Evolutionary conservation across 129 eudicot species (phyloP).

Genomic region (Solidago caesia): DNA sequence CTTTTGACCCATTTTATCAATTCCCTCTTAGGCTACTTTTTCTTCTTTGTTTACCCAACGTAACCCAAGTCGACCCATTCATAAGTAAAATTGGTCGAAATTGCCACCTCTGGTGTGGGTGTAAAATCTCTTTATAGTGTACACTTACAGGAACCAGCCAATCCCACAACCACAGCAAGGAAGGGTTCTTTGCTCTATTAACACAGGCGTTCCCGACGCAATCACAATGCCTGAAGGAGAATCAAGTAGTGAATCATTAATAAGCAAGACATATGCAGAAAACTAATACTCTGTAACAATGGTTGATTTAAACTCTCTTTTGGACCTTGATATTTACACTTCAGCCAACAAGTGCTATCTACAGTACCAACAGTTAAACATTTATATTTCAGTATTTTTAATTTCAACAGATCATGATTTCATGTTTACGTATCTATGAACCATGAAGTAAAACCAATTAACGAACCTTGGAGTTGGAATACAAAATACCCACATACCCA

Average conservation of each 20-base stretch:
- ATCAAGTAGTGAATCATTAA: slow-evolving; percentile 4
- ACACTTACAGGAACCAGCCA: slow-evolving; percentile 92
- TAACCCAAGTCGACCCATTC: too few species aligned
- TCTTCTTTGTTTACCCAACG: too few species aligned
- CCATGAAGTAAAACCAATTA: too few species aligned
- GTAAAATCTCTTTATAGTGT: background rate
- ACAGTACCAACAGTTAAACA: too few species aligned
- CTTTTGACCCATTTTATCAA: too few species aligned
- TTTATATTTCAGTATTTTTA: too few species aligned
- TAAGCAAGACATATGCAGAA: background rate
- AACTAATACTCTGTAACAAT: background rate
- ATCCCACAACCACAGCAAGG: slow-evolving; percentile 89
- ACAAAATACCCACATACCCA: too few species aligned
- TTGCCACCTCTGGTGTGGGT: background rate
- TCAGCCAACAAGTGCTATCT: background rate
- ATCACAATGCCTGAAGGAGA: slow-evolving; percentile 56
- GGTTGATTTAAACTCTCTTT: background rate
- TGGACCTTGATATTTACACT: background rate
- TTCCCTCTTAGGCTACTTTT: too few species aligned
- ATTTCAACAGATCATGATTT: too few species aligned
- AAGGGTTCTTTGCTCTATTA: slow-evolving; percentile 46
- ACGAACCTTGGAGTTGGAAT: too few species aligned
- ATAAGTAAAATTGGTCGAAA: too few species aligned
- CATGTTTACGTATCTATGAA: too few species aligned
- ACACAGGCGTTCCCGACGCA: slow-evolving; percentile 44